Conservation (phyloP, 228 moss, liverwort and hornwort species). For the Sphagnum magellanicum region DNA sequence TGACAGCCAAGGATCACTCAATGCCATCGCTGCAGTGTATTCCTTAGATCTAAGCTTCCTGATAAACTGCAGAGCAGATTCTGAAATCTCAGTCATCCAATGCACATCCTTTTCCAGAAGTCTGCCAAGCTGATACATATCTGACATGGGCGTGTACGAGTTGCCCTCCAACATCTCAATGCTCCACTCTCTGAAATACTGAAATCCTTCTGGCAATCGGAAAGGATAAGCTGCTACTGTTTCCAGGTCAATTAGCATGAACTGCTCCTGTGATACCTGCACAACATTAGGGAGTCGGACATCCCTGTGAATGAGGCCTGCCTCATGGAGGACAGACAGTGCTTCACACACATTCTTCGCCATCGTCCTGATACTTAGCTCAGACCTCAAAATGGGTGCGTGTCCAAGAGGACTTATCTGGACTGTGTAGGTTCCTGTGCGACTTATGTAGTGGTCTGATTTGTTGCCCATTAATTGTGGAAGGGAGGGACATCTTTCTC, state of each 20-base stretch:
- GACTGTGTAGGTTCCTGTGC: constrained; percentile 6
- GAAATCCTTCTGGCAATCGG: background rate
- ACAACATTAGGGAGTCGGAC: constrained; percentile 7
- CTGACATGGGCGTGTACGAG: constrained; percentile 4
- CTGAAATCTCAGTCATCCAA: background rate
- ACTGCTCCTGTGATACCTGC: constrained; percentile 2
- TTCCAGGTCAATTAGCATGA: constrained; percentile 16
- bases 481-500: background rate
- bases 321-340: constrained; percentile 9
- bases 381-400: background rate
- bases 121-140: constrained; percentile 8
- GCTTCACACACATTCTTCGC: constrained; percentile 7
- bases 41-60: background rate
- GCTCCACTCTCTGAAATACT: background rate
- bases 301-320: constrained; percentile 10
- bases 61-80: constrained; percentile 4
- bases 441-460: background rate
- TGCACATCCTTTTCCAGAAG: background rate
- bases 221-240: constrained; percentile 1
- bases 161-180: constrained; percentile 3
- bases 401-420: constrained; percentile 6
- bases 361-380: constrained; percentile 1
- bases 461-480: background rate
- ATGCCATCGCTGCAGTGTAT: constrained; percentile 1
- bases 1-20: constrained; percentile 12